Evolutionary conservation across 768 basidiomycete species (phyloP).

Genomic region (Boletus subparvulus): DNA sequence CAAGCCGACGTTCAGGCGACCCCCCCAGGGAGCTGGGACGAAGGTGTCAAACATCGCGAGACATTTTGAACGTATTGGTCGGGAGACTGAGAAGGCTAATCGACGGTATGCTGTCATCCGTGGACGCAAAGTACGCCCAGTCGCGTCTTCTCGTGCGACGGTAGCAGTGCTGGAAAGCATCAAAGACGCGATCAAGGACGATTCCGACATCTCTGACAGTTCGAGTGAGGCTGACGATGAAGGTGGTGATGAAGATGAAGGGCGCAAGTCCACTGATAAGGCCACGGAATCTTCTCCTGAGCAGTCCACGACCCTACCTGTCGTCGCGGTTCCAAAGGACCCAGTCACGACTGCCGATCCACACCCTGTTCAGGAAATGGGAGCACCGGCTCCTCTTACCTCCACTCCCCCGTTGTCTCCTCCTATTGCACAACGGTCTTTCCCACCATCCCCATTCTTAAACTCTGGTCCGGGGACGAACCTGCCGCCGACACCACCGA

Average conservation of each 20-base stretch:
- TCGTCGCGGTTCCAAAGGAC: slow-evolving; percentile 12
- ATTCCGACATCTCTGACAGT: slow-evolving; percentile 70
- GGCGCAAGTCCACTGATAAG: slow-evolving; percentile 31
- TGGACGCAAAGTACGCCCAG: slow-evolving; percentile 84
- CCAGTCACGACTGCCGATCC: neutral
- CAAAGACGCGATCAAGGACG: slow-evolving; percentile 88
- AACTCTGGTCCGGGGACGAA: slow-evolving; percentile 37
- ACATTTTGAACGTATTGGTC: slow-evolving; percentile 84
- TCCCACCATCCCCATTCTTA: slow-evolving; percentile 60
- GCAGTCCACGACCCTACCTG: slow-evolving; percentile 31
- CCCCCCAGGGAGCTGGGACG: slow-evolving; percentile 47
- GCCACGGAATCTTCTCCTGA: slow-evolving; percentile 32
- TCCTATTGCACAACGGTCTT: slow-evolving; percentile 22
- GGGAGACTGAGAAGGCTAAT: slow-evolving; percentile 72
- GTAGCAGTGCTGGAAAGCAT: slow-evolving; percentile 88
- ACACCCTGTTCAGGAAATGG: slow-evolving; percentile 32
- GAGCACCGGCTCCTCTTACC: slow-evolving; percentile 8
- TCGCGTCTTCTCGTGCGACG: slow-evolving; percentile 83
- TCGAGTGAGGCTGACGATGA: slow-evolving; percentile 68
- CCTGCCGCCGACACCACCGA: slow-evolving; percentile 45
- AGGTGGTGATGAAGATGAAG: slow-evolving; percentile 58
- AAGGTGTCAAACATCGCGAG: slow-evolving; percentile 88
- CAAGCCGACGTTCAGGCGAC: slow-evolving; percentile 59
- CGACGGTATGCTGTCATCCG: slow-evolving; percentile 84
- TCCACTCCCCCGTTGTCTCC: slow-evolving; percentile 29